These are phyloP conservation scores for Sporisorium graminicola DNA, from an alignment of 1,284 basidiomycete species.

Conservation along the genomic window DNA sequence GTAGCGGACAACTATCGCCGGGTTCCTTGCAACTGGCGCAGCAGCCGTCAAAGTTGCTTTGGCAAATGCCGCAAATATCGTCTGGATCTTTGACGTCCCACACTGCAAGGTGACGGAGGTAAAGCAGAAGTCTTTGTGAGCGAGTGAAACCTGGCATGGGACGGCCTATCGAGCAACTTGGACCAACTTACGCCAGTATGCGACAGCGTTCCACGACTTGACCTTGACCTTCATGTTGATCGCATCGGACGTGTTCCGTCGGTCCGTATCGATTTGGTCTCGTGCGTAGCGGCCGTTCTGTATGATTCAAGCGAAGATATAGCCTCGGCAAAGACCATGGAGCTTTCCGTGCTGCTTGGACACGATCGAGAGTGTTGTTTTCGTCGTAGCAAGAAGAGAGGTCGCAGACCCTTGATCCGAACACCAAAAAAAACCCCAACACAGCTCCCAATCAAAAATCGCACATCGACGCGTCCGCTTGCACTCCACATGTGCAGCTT, in stretches of 20 bases:
- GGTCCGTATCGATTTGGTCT: background rate
- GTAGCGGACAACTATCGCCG: conserved; percentile 63
- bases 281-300: background rate
- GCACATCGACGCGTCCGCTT: background rate
- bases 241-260: conserved; percentile 11
- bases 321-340: background rate
- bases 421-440: background rate
- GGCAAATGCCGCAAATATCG: conserved; percentile 69
- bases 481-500: background rate
- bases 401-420: background rate
- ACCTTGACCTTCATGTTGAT: conserved; percentile 67
- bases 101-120: conserved; percentile 31
- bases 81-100: conserved; percentile 69
- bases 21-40: conserved; percentile 67
- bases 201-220: conserved; percentile 64
- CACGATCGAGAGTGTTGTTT: background rate
- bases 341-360: background rate
- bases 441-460: background rate
- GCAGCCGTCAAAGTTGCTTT: conserved; percentile 68
- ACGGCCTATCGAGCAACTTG: no score
- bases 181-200: conserved; percentile 64
- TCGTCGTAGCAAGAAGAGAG: background rate
- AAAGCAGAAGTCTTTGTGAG: background rate
- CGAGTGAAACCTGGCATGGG: background rate
- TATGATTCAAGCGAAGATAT: no score